Percentiles rank a stretch among this genome's conserved stretches.
phyloP scores from a whole-genome alignment of 331 rosid species.

The Telfairia occidentalis region DNA sequence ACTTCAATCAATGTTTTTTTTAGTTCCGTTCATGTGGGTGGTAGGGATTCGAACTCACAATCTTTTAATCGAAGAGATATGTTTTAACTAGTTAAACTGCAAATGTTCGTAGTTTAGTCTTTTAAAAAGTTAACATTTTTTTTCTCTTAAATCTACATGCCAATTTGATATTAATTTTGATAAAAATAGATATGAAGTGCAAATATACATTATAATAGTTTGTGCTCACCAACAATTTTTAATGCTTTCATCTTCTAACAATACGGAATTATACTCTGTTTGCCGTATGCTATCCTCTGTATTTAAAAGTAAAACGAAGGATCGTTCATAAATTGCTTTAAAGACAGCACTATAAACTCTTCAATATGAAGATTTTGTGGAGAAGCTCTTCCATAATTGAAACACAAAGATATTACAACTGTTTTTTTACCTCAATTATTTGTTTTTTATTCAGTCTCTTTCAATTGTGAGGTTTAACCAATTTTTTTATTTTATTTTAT shows the following conservation, averaged over 20 bases:
- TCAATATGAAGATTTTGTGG: neutral
- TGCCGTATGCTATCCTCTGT: neutral
- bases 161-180: neutral
- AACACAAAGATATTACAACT: neutral
- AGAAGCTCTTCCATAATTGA: neutral
- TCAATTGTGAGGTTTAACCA: too few species aligned
- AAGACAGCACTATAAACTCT: neutral
- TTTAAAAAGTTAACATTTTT: neutral
- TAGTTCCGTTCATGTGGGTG: too few species aligned
- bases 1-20: too few species aligned
- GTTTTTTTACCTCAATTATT: neutral
- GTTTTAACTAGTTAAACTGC: too few species aligned
- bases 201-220: neutral
- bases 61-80: too few species aligned
- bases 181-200: neutral
- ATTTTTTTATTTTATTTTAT: too few species aligned
- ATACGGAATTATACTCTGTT: neutral
- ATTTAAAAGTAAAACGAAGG: neutral
- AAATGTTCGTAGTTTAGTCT: neutral
- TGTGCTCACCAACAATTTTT: neutral
- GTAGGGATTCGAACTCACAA: too few species aligned
- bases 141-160: neutral
- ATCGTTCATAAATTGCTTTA: neutral
- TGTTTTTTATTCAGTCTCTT: too few species aligned
- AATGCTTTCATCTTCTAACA: neutral